Base-by-base conservation (phyloP, 306 rosid genomes). In the Gleditsia sinensis region DNA sequence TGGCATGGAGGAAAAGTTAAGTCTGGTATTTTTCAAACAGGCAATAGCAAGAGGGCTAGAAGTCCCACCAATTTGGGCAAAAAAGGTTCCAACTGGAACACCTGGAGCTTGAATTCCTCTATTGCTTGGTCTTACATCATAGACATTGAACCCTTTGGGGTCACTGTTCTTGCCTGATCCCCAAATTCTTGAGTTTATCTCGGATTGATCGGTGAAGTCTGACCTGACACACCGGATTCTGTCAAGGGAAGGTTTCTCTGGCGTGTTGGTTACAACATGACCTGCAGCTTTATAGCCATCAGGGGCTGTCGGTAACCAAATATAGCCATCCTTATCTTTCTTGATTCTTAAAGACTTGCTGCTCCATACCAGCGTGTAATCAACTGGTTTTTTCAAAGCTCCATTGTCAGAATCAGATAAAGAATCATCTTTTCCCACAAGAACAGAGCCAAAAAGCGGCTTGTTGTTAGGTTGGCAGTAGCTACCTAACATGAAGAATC, bases 231-330 rank as follows among this genome's bases (percentile, higher is more conserved):
- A 89, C 57, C 72, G 62, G 75, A 88, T 61, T 74, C 68, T 86
- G 21, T 88, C 86, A 3, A 82, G 83, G 4, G 90, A 45, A 7
- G 96, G 97, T 67, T 89, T 86, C 2, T 71, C 71, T 14, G 78
- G 63, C 1, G 90, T 69, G 57, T 21, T 75, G 21, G 96, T 92
- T 75, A 88, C 84, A 20, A 88, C 81, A 21, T 81, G 65, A 21
- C 97, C 96, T 5, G 85, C 24, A 3, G 93, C 86, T 75, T 84
- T 82, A 60, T 92, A 92, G 1, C 97, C 96, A 14, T 69, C 50
- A 1, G 90, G 89, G 12, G 97, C 69, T 6, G 63, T 67, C 21
- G 97, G 97, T 34, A 81, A 53, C 97, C 96, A 92, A 50, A 92
- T 19, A 48, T 84, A 92, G 12, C 83, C 86, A 37, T 78, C 21